Base-by-base conservation (phyloP, 208 protist genomes). In the Leishmania tarentolae region DNA sequence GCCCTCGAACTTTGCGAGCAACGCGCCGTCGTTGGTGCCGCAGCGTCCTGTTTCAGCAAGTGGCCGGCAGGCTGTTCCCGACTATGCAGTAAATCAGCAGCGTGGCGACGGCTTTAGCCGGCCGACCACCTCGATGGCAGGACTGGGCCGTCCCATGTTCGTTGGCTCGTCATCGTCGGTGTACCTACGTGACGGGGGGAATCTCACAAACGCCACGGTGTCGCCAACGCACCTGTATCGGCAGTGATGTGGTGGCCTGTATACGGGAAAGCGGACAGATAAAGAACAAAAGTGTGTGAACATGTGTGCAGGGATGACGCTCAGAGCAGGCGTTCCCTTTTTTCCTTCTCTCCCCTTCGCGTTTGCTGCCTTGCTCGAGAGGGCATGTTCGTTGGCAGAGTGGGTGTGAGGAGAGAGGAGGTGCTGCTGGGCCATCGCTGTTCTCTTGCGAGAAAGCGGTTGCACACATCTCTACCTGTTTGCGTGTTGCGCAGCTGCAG, bases 81-180 rank as follows among this genome's bases (percentile, higher is more conserved):
- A 90, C 13, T 75, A 74, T 42, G 70, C 75, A 2, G 52, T 47
- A 28, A 46, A 59, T 35, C 69, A 65, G 5, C 66, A 76, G 42
- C 69, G 66, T 47, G 59, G 61, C 0, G 42, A 76, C 61, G 44
- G 68, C 44, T 52, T 81, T 35, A 68, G 28, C 13, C 76, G 72
- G 3, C 65, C 68, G 37, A 61, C 63, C 42, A 76, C 80, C 0
- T 17, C 76, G 2, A 37, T 83, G 9, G 73, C 74, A 1, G 50
- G 53, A 13, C 50, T 78, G 15, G 89, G 90, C 8, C 91, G 94
- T 8, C 92, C 94, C 0, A 85, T 94, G 81, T 97, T 92, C 66
- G 85, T 95, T 6, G 86, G 87, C 19, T 79, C 86, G 3, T 85
- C 79, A 52, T 76, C 78, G 69, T 93, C 88, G 59, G 88, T 91